A percentile compares a stretch with the other conserved stretches of the same genome.
These are phyloP conservation scores for Exophiala spinifera DNA, from an alignment of 2,329 filamentous ascomycete genomes.

Conservation along the genomic window DNA sequence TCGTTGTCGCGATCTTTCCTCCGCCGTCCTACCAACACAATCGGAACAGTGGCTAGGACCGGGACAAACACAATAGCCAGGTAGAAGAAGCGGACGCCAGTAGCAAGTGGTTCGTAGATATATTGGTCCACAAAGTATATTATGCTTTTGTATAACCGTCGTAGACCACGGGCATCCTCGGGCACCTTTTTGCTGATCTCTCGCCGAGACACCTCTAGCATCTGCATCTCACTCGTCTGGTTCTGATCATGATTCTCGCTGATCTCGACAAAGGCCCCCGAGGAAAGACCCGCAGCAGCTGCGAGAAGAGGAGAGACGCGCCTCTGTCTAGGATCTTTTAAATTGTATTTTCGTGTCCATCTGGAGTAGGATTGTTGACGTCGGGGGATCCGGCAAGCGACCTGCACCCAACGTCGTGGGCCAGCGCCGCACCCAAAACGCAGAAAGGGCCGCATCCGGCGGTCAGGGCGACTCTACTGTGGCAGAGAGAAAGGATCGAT, in stretches of 20 bases:
- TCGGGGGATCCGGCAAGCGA: slow-evolving; percentile 31
- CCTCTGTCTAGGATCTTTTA: slow-evolving; percentile 30
- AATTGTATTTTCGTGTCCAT: slow-evolving; percentile 27
- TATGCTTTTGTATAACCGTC: slow-evolving; percentile 56
- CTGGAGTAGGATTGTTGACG: slow-evolving; percentile 23
- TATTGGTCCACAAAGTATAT: slow-evolving; percentile 64
- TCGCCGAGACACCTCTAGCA: slow-evolving; percentile 76
- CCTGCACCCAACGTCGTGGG: slow-evolving; percentile 35
- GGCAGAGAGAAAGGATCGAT: not conserved
- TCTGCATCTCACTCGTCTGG: slow-evolving; percentile 76
- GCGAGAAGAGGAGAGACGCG: slow-evolving; percentile 33
- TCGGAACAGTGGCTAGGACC: slow-evolving; percentile 75
- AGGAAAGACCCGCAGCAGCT: slow-evolving; percentile 51
- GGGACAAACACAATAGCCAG: slow-evolving; percentile 86
- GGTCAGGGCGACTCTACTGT: not conserved
- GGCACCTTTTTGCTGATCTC: slow-evolving; percentile 71
- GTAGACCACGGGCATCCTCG: slow-evolving; percentile 59
- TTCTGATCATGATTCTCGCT: slow-evolving; percentile 48
- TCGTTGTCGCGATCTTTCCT: slow-evolving; percentile 67
- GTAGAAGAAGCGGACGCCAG: slow-evolving; percentile 82
- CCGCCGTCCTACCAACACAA: slow-evolving; percentile 72
- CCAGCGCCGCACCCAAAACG: slow-evolving; percentile 50
- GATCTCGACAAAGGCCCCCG: slow-evolving; percentile 59
- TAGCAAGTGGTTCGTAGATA: slow-evolving; percentile 73
- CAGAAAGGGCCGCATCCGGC: slow-evolving; percentile 49